Conservation (phyloP, 2,329 filamentous ascomycete genomes). For the Epichloe uncinata region DNA sequence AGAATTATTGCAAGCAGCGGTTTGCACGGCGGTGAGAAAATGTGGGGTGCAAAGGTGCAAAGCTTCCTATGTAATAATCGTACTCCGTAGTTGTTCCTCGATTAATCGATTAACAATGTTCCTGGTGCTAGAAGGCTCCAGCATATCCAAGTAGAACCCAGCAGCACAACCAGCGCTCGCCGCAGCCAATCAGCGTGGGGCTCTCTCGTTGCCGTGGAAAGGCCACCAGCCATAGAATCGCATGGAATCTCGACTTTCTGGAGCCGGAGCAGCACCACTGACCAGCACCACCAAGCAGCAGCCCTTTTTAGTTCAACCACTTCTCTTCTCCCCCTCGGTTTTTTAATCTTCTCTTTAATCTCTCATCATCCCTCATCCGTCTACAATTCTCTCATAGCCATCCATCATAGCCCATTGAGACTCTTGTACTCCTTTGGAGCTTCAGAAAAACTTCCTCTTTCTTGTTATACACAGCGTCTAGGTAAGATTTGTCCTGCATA, state of each 20-base stretch:
- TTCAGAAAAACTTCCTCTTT: constrained; percentile 5
- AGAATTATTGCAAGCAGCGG: no score
- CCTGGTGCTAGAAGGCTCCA: constrained; percentile 16
- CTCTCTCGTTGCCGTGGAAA: constrained; percentile 13
- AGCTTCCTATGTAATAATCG: no score
- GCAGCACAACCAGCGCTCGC: not conserved
- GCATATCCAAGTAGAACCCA: constrained; percentile 3
- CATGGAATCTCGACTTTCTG: constrained; percentile 29
- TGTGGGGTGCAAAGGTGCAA: no score
- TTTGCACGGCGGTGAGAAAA: no score
- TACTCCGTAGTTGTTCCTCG: not conserved
- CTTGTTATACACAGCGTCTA: constrained; percentile 10
- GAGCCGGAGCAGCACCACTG: constrained; percentile 8
- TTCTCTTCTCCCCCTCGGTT: constrained; percentile 13
- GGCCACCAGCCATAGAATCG: constrained; percentile 27
- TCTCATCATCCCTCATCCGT: constrained; percentile 11
- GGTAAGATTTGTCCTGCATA: constrained; percentile 8
- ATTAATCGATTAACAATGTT: not conserved
- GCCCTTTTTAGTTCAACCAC: constrained; percentile 23
- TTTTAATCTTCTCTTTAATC: constrained; percentile 11
- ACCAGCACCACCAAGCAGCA: constrained; percentile 9
- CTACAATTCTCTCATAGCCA: not conserved
- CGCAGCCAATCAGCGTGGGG: constrained; percentile 15
- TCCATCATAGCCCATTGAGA: constrained; percentile 11
- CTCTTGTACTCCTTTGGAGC: constrained; percentile 7